Evolutionary conservation across 116 monocot genomes (phyloP), one percentile per base, ranked within the genome.

Genomic region (Cymodocea nodosa): DNA sequence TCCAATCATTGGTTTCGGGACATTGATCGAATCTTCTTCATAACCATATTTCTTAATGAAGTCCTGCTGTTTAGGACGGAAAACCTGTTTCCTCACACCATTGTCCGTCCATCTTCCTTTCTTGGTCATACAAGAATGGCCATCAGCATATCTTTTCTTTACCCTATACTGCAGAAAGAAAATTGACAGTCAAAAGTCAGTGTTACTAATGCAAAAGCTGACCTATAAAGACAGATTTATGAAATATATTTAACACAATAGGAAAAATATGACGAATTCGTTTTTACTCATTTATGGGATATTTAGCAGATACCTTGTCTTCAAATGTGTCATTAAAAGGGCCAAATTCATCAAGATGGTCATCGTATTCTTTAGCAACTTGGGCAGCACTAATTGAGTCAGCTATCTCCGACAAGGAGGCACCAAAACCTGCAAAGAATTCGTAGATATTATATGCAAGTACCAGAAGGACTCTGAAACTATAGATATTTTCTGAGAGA

Each of bases 361-460:
- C 63, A 54, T 74, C 74, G 0, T 51, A 67, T 13, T 74, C 70
- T 60, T 85, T 74, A 48, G 75, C 78, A 52, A 74, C 60, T 62
- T 82, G 81, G 51, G 87, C 84, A 74, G 87, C 91, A 68, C 57
- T 70, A 24, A 91, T 91, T 15, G 82, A 87, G 62, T 91, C 91
- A 1, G 80, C 78, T 20, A 91, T 49, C 74, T 84, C 91, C 25
- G 57, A 60, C 53, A 91, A 61, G 18, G 84, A 68, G 17, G 84
- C 74, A 74, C 76, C 68, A 34, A 60, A 76, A 59, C 87, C 91
- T 91, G 30, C 23, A 64, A 50, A 6, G n/a, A 67, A 23, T 15
- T 53, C 16, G n/a, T 54, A 66, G 34, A 53, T 14, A 66, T 60
- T 40, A 57, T 57, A 25, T 35, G 6, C n/a, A 35, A 34, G 35